Base-by-base conservation (phyloP, 768 basidiomycete species). In the Suillus decipiens region DNA sequence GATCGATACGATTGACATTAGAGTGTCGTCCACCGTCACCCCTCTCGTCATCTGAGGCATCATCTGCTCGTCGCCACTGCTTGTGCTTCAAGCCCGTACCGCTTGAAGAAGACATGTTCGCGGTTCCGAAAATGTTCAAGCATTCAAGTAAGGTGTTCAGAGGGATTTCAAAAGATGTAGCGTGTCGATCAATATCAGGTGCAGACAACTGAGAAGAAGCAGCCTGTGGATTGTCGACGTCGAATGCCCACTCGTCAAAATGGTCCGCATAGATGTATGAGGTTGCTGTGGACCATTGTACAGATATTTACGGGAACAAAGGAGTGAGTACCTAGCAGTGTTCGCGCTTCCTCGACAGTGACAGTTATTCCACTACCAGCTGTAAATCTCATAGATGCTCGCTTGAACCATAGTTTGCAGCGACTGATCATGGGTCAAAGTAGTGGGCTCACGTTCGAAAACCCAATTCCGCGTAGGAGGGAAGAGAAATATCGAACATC, bases 91-190 rank as follows among this genome's bases (percentile, higher is more conserved):
- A 68, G 10, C 66, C 69, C 55, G 60, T 69, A 22, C 72, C 63
- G n/a, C 72, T 63, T 67, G 67, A 65, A 60, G 69, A 71, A 15
- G 77, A 71, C 15, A 77, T 70, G 41, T 73, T 70, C 37, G 90
- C 92, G 12, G 94, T 92, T 34, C 96, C 96, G 69, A 96, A 98
- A 61, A 98, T 89, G 69, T 96, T 96, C 37, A 99, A 80, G 69
- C 93, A 95, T 66, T 97, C 95, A 64, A 97, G 84, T 58, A 98
- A 77, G 3, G 88, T 89, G 72, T 86, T 84, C 43, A 99, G 84
- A 2, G 90, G 90, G 61, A 99, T 83, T 73, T 96, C 93, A 69
- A 98, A 91, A 0, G 86, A 82, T 2, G 78, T 77, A 48, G 62
- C 55, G 37, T 73, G 66, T 28, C 62, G 64, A 59, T 71, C 51